Base-by-base conservation (phyloP, 2,329 filamentous ascomycete genomes). In the Phaeosphaeria sp. region DNA sequence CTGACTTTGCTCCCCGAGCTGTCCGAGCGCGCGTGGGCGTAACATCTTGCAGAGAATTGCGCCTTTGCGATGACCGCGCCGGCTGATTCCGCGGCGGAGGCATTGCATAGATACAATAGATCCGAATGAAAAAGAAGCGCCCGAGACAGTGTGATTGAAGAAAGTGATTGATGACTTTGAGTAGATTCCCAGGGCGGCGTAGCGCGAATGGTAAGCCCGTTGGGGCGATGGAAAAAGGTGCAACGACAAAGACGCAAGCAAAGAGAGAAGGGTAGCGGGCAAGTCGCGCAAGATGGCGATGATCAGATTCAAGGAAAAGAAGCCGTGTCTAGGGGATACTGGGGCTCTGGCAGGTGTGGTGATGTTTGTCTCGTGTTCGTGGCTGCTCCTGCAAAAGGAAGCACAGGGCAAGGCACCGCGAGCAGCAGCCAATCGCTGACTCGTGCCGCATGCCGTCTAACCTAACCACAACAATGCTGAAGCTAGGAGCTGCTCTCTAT, bases 361-460 rank as follows among this genome's bases (percentile, higher is more conserved):
- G 72, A 73, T 74, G 62, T 74, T 73, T 74, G 71, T 73, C 68
- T 70, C 67, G 66, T 64, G 66, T 57, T 68, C 60, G 65, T 72
- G 68, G 69, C 71, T 72, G 71, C 67, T 72, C 53, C 59, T 67
- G 67, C 65, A 72, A 71, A 69, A 67, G 65, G 60, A 55, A 58
- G 55, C 53, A 53, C 67, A 68, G 73, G 68, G 68, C 69, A 49
- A 52, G 47, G 36, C 59, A 18, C 9, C 50, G 59, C 43, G 51
- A 36, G 30, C 30, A 36, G 11, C 30, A 13, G 15, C 30, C 30
- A 36, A 36, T 36, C 30, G 15, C 30, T 36, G 30, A 36, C 30
- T 36, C 30, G 30, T 36, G 30, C 30, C 30, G 30, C 30, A 36
- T 7, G 5, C 30, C 30, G 6, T 13, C 55, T 56, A 42, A 51